These are phyloP conservation scores for Halophytophthora polymorphica DNA, from an alignment of 352 stramenopile genomes.

Conservation along the genomic window DNA sequence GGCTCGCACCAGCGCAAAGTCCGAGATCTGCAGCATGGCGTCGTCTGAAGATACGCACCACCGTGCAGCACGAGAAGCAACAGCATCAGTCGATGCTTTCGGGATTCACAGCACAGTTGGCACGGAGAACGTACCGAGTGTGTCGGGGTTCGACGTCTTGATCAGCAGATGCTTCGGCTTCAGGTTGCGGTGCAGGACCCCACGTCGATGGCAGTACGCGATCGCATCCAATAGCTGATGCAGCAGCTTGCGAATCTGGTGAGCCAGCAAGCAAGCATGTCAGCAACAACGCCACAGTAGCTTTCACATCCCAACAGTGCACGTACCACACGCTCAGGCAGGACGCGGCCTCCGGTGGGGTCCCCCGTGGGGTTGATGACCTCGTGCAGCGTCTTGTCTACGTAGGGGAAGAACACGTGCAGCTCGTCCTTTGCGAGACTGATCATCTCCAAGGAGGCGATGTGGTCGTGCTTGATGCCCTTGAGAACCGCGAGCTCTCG, in stretches of 20 bases:
- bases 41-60: too few relatives aligned
- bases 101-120: too few relatives aligned
- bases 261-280: too few relatives aligned
- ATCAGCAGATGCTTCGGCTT: slow-evolving; percentile 90
- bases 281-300: slow-evolving; percentile 1
- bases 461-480: slow-evolving; percentile 86
- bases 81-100: too few relatives aligned
- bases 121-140: slow-evolving; percentile 41
- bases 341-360: slow-evolving; percentile 65
- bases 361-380: slow-evolving; percentile 89
- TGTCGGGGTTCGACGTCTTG: slow-evolving; percentile 56
- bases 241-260: slow-evolving; percentile 76
- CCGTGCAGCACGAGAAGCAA: too few relatives aligned
- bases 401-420: slow-evolving; percentile 89
- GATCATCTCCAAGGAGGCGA: slow-evolving; percentile 86
- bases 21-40: slow-evolving; percentile 76
- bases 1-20: slow-evolving; percentile 88
- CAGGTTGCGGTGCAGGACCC: slow-evolving; percentile 88
- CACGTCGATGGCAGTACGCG: slow-evolving; percentile 84
- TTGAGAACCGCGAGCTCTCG: slow-evolving; percentile 86
- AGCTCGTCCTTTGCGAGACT: slow-evolving; percentile 84
- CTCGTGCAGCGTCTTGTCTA: slow-evolving; percentile 89
- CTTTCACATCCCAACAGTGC: too few relatives aligned
- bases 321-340: slow-evolving; percentile 75
- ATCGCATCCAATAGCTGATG: slow-evolving; percentile 88